Conservation (phyloP, 2,329 filamentous ascomycete genomes). For the Aspergillus ochraceoroseus region DNA sequence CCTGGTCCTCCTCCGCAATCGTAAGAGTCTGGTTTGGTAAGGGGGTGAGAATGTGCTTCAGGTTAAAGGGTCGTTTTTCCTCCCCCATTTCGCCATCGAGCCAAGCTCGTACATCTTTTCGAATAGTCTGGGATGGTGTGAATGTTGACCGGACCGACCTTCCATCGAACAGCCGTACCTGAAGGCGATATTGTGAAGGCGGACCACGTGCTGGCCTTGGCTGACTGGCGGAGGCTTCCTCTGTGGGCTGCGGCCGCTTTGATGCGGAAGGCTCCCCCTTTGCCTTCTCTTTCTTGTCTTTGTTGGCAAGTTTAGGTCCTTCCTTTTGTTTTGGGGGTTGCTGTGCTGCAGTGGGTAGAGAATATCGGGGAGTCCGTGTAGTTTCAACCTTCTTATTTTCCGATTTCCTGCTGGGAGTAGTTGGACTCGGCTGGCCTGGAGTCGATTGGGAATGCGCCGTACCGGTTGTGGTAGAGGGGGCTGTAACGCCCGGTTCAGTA, state of each 20-base stretch:
- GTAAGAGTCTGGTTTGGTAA: slow-evolving; percentile 69
- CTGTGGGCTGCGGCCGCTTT: slow-evolving; percentile 12
- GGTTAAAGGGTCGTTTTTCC: slow-evolving; percentile 64
- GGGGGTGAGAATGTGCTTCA: slow-evolving; percentile 78
- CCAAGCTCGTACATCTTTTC: slow-evolving; percentile 67
- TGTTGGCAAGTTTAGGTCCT: background rate
- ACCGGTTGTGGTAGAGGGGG: background rate
- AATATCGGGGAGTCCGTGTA: background rate
- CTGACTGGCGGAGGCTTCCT: slow-evolving; percentile 9
- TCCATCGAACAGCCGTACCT: slow-evolving; percentile 79
- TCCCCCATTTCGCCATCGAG: slow-evolving; percentile 61
- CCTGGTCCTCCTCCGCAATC: slow-evolving; percentile 65
- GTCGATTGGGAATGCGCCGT: background rate
- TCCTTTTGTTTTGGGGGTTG: slow-evolving; percentile 33
- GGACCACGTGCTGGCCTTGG: slow-evolving; percentile 19
- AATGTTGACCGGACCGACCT: slow-evolving; percentile 71
- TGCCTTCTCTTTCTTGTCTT: slow-evolving; percentile 27
- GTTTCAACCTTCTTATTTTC: slow-evolving; percentile 5
- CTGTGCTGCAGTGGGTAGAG: slow-evolving; percentile 47
- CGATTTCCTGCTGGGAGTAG: background rate
- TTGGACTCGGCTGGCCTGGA: background rate
- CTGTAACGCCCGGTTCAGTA: slow-evolving; percentile 7
- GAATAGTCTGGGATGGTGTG: slow-evolving; percentile 57
- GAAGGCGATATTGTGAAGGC: slow-evolving; percentile 55
- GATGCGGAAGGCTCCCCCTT: slow-evolving; percentile 10